Conservation (phyloP, 371 early-diverging fungal genomes). For the Mortierella sp. region DNA sequence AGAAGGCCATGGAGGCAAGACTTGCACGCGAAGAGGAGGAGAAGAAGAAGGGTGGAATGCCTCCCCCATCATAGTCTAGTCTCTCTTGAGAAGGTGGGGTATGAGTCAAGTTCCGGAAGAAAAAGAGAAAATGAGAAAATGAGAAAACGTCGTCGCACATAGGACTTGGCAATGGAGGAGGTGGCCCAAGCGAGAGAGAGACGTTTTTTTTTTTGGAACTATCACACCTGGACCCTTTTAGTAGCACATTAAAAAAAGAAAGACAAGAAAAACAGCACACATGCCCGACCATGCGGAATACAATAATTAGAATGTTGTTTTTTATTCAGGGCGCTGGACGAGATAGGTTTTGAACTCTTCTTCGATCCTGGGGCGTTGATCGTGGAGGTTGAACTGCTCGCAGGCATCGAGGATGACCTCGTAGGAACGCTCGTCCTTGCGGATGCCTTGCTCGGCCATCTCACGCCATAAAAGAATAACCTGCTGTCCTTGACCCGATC, state of each 20-base stretch:
- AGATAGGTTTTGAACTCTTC: constrained; percentile 31
- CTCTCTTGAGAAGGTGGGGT: background rate
- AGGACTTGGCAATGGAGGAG: no score
- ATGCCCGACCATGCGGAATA: no score
- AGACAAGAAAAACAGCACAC: background rate
- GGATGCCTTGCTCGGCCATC: constrained; percentile 9
- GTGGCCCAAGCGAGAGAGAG: no score
- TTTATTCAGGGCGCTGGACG: background rate
- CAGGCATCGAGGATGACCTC: constrained; percentile 45
- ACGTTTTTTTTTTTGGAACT: background rate
- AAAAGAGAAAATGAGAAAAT: background rate
- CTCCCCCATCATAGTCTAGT: constrained; percentile 26
- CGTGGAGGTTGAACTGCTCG: constrained; percentile 24
- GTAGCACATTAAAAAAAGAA: background rate
- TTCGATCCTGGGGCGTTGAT: constrained; percentile 23
- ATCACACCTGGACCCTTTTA: background rate
- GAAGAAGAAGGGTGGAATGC: constrained; percentile 11
- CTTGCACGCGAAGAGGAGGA: constrained; percentile 46
- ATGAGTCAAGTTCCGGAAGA: background rate
- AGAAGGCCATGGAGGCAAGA: constrained; percentile 53
- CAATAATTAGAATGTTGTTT: background rate
- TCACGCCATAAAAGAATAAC: constrained; percentile 39
- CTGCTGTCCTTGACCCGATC: constrained; percentile 39
- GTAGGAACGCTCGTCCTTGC: constrained; percentile 36
- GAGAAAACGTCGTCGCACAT: no score